Conservation (phyloP, 371 early-diverging fungal genomes). For the Zopfochytrium polystomum region DNA sequence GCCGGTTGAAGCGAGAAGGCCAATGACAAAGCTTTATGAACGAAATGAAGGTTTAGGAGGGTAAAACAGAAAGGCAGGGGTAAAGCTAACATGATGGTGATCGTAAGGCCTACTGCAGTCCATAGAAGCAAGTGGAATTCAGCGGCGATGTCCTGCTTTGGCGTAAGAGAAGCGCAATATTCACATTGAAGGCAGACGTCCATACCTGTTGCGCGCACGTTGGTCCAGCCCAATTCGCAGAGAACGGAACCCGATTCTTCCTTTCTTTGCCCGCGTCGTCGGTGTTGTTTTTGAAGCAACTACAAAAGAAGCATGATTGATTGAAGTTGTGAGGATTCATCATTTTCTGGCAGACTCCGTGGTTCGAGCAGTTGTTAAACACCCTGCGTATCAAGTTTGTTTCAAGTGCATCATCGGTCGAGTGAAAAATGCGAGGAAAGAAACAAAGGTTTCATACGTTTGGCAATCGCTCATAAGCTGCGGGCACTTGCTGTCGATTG, state of each 20-base stretch:
- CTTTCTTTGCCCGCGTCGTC: conserved; percentile 31
- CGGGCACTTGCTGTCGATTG: conserved; percentile 15
- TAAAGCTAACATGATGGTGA: conserved; percentile 28
- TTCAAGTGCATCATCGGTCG: not conserved
- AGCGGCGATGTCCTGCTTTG: conserved; percentile 33
- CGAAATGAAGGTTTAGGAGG: not conserved
- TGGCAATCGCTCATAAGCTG: conserved; percentile 17
- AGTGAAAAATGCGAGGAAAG: no score
- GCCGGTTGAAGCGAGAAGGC: conserved; percentile 20
- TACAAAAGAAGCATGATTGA: conserved; percentile 35
- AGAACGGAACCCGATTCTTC: conserved; percentile 11
- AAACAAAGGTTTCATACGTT: conserved; percentile 11
- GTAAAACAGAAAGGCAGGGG: conserved; percentile 3
- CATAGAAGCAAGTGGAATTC: conserved; percentile 38
- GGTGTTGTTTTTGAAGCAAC: conserved; percentile 31
- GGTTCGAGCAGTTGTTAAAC: conserved; percentile 34
- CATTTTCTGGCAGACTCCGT: conserved; percentile 28
- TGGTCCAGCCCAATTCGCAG: conserved; percentile 36
- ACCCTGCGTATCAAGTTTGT: conserved; percentile 5
- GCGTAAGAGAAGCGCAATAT: not conserved
- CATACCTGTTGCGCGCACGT: conserved; percentile 34
- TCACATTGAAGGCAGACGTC: conserved; percentile 10
- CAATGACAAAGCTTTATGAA: conserved; percentile 30
- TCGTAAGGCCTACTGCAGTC: conserved; percentile 21
- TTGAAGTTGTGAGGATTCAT: conserved; percentile 12